Evolutionary conservation across 257 asterid genomes (phyloP).

Genomic region (Nicotiana sylvestris): DNA sequence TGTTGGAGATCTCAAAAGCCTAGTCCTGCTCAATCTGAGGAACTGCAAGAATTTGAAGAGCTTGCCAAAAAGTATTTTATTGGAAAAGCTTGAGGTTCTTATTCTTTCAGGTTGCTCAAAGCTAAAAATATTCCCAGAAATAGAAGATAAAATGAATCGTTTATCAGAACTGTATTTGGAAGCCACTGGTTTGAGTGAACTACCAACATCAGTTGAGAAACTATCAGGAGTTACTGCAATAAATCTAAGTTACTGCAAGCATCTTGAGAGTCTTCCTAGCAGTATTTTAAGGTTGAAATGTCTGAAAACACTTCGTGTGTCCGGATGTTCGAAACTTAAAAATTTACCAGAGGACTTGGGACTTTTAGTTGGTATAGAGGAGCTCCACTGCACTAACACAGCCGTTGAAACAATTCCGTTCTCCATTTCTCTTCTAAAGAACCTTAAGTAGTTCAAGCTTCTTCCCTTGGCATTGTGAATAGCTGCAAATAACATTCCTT

Average conservation of each 20-base stretch:
- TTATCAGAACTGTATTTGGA: not conserved
- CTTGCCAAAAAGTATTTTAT: slow-evolving; percentile 1
- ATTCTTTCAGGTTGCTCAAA: slow-evolving; percentile 14
- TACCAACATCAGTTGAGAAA: not conserved
- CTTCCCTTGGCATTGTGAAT: not conserved
- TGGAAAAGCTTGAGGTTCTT: not conserved
- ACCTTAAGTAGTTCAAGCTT: not conserved
- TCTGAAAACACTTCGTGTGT: not conserved
- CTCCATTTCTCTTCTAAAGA: not conserved
- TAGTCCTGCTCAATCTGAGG: slow-evolving; percentile 10
- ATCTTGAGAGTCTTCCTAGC: not conserved
- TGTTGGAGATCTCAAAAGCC: slow-evolving; percentile 9
- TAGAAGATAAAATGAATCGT: not conserved
- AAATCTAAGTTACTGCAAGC: slow-evolving; percentile 7
- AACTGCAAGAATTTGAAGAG: slow-evolving; percentile 9
- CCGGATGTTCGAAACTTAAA: slow-evolving; percentile 9
- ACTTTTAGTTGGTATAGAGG: not conserved
- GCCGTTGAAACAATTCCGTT: not conserved
- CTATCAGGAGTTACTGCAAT: not conserved
- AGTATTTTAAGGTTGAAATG: not conserved
- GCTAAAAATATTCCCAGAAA: slow-evolving; percentile 10
- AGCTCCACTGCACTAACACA: not conserved
- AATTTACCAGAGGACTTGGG: slow-evolving; percentile 10
- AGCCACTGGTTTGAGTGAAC: not conserved
- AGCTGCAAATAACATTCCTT: not conserved